These are phyloP conservation scores for Gracilaria domingensis DNA, from an alignment of 23 red algal species.

Conservation along the genomic window DNA sequence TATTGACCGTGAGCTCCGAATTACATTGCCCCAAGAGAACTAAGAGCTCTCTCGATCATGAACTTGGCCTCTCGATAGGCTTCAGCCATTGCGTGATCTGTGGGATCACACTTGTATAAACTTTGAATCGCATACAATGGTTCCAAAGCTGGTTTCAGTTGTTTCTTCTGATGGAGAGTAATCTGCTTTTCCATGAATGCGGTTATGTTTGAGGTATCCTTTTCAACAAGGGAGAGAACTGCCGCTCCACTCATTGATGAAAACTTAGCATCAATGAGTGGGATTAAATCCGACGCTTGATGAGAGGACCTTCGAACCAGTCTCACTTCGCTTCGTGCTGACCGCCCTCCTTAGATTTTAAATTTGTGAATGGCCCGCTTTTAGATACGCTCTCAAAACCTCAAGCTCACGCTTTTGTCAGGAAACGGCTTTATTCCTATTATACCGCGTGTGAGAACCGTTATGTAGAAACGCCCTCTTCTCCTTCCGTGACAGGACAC, in stretches of 20 bases:
- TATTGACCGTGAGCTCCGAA: constrained; percentile 34
- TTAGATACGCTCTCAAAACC: not conserved
- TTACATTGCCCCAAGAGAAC: constrained; percentile 49
- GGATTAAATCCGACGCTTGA: constrained; percentile 6
- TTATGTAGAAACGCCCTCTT: constrained; percentile 13
- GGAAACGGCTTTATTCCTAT: constrained; percentile 45
- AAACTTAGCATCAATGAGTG: no score
- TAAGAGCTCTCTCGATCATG: constrained; percentile 49
- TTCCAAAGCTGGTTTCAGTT: constrained; percentile 52
- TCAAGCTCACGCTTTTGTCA: constrained; percentile 20
- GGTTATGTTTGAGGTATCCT: constrained; percentile 48
- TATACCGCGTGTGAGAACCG: constrained; percentile 44
- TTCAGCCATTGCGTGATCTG: constrained; percentile 39
- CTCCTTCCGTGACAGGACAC: not conserved
- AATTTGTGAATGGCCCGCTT: constrained; percentile 38
- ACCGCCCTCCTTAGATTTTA: not conserved
- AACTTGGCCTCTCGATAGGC: constrained; percentile 42
- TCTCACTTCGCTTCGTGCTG: not conserved
- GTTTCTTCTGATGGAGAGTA: constrained; percentile 55
- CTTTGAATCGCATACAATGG: constrained; percentile 49
- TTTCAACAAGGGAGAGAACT: constrained; percentile 55
- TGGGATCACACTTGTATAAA: constrained; percentile 46
- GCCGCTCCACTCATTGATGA: constrained; percentile 46
- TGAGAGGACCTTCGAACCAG: not conserved
- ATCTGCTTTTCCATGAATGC: constrained; percentile 60